A percentile compares a stretch with the other conserved stretches of the same genome.
Evolutionary conservation across 768 basidiomycete genomes (phyloP).

Genomic region (Auricularia sp.): DNA sequence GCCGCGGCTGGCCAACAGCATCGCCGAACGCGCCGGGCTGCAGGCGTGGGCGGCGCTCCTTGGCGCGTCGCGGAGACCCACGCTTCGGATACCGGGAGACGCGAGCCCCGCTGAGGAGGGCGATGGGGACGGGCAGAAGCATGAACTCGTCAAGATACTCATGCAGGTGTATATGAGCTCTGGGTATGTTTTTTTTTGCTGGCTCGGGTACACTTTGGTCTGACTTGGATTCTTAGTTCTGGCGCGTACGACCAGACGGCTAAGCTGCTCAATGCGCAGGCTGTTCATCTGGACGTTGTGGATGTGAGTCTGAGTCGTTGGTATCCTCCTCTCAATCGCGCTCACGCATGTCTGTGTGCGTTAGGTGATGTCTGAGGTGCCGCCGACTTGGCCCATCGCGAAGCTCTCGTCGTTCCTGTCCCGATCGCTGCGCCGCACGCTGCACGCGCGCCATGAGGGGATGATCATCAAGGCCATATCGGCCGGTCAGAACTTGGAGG

Average conservation of each 20-base stretch:
- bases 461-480: conserved; percentile 70
- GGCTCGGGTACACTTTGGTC: conserved; percentile 2
- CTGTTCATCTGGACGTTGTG: conserved; percentile 60
- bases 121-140: conserved; percentile 41
- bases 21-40: conserved; percentile 40
- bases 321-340: neutral
- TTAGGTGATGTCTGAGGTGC: conserved; percentile 57
- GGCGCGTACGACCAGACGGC: conserved; percentile 47
- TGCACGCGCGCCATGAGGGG: conserved; percentile 61
- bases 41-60: conserved; percentile 48
- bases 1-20: conserved; percentile 38
- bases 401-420: conserved; percentile 66
- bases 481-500: conserved; percentile 70
- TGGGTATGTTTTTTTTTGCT: conserved; percentile 36
- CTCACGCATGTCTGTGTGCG: neutral
- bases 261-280: conserved; percentile 68
- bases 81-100: conserved; percentile 20
- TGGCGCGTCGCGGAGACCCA: conserved; percentile 6
- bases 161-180: conserved; percentile 76
- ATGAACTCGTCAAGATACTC: conserved; percentile 54
- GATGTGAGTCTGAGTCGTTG: conserved; percentile 44
- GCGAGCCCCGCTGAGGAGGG: conserved; percentile 17
- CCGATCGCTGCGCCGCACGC: conserved; percentile 64
- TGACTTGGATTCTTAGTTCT: conserved; percentile 17
- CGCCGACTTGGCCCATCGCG: conserved; percentile 64